phyloP scores from a whole-genome alignment of 257 asterid genomes.

The Anisodus acutangulus region DNA sequence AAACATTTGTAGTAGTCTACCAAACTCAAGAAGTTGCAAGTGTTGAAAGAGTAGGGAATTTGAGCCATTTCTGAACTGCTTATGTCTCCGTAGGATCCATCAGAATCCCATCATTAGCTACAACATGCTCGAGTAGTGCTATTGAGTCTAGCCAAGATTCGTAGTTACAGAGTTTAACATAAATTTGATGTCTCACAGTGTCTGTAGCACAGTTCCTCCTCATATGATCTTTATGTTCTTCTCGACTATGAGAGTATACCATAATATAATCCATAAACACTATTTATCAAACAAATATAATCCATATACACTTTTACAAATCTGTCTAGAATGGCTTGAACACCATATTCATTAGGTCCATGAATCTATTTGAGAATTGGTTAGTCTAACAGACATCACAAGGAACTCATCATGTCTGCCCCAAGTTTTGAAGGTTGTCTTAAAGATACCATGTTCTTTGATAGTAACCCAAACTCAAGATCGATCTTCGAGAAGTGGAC shows the following conservation, averaged over 20 bases:
- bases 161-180: no score
- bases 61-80: no score
- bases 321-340: background rate
- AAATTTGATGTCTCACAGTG: background rate
- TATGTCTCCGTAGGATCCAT: no score
- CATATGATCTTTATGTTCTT: no score
- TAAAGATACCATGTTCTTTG: background rate
- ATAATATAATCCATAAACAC: background rate
- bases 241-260: background rate
- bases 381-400: background rate
- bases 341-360: background rate
- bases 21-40: no score
- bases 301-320: background rate
- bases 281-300: no score
- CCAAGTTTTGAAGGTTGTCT: background rate
- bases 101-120: no score
- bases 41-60: no score
- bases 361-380: background rate
- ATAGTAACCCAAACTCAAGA: background rate
- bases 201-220: background rate
- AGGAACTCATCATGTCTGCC: background rate
- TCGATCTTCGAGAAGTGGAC: background rate
- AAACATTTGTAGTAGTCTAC: no score
- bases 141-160: background rate
- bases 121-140: no score